These are phyloP conservation scores for Geranium rotundifolium DNA, from an alignment of 345 rosid species.

Conservation along the genomic window DNA sequence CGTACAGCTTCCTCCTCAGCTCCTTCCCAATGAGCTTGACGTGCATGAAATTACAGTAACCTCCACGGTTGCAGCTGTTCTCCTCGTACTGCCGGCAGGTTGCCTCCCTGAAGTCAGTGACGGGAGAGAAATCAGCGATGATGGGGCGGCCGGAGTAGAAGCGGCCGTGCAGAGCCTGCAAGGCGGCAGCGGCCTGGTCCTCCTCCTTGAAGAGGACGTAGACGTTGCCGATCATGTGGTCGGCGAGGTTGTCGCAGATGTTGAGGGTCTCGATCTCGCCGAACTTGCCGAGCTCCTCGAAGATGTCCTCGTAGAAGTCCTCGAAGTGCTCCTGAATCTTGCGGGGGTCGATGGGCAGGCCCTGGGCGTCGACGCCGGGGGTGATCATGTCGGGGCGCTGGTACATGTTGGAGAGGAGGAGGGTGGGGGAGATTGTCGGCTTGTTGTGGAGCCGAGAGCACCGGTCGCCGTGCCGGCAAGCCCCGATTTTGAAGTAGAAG, in stretches of 20 bases:
- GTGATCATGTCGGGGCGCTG: conserved; percentile 87
- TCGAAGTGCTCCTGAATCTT: conserved; percentile 75
- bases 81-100: conserved; percentile 84
- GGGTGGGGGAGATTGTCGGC: conserved; percentile 73
- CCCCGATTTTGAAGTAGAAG: conserved; percentile 81
- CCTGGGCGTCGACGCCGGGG: conserved; percentile 63
- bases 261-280: conserved; percentile 85
- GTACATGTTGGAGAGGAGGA: conserved; percentile 71
- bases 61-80: conserved; percentile 78
- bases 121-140: conserved; percentile 87
- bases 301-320: conserved; percentile 76
- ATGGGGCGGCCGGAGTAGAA: conserved; percentile 84
- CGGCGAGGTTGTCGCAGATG: conserved; percentile 82
- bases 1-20: conserved; percentile 60
- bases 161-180: conserved; percentile 66
- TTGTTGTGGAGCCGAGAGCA: conserved; percentile 80
- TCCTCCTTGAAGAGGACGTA: conserved; percentile 86
- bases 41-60: conserved; percentile 88
- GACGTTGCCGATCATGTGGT: conserved; percentile 86
- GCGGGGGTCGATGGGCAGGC: conserved; percentile 52
- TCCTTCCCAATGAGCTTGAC: conserved; percentile 79
- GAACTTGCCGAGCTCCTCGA: conserved; percentile 77
- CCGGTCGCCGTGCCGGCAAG: conserved; percentile 91
- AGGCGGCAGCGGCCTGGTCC: conserved; percentile 80
- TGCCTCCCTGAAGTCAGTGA: conserved; percentile 85